Base-by-base conservation (phyloP, 768 basidiomycete species). In the Podaxis pistillaris region DNA sequence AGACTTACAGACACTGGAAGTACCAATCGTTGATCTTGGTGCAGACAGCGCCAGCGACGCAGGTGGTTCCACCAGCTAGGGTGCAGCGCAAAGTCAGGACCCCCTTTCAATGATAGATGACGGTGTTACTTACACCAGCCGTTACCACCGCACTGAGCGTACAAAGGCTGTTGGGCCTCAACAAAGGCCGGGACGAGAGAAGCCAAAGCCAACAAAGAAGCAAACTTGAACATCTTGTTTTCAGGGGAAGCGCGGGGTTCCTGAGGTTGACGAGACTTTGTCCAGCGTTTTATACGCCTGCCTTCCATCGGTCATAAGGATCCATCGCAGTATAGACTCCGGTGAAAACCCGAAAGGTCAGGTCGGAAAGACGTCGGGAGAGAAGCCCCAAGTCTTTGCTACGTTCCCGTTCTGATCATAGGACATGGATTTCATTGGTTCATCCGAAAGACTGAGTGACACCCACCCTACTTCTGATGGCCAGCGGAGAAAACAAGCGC, bases 111-210 rank as follows among this genome's bases (percentile, higher is more conserved):
- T 68, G 71, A 71, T 15, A 50, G 30, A 13, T 22, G 15, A 26
- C 24, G 53, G 26, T 11, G 2, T 6, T n/a, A 75, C 81, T 63
- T 71, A 84, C 82, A 72, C 81, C 82, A 83, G 59, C 71, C 73
- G 59, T 75, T 74, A 46, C 83, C 84, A 69, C 84, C 83, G 66
- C 85, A 87, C 67, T 86, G 86, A 7, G 77, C 81, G 52, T 71
- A 86, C 38, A 80, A 52, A 15, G 79, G 73, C 37, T 74, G 67
- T 54, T 79, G 76, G 58, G 82, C 85, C 57, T 70, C 65, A 37
- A 78, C 79, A 64, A 82, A 73, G 56, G 77, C 74, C 1, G 83
- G 81, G 17, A 65, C 26, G 22, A 67, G 54, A 28, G 56, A 50
- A n/a, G 57, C 62, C 46, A 65, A 56, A 28, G 64, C 63, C 12